Evolutionary conservation across 768 basidiomycete species (phyloP).

Genomic region (Macrolepiota albuminosa): DNA sequence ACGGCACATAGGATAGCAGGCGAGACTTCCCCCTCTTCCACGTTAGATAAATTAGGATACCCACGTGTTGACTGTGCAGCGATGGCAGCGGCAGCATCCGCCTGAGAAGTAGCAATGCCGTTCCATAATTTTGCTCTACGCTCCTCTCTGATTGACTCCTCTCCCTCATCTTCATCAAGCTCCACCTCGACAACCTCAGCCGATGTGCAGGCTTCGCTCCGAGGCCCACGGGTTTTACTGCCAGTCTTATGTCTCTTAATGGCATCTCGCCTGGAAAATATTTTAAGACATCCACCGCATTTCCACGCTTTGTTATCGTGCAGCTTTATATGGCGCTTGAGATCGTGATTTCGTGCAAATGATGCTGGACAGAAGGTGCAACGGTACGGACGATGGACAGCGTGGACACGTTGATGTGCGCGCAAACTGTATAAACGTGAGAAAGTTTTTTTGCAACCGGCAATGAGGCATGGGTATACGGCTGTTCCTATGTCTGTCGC

Average conservation of each 20-base stretch:
- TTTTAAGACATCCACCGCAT: constrained; percentile 68
- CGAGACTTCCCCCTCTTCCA: constrained; percentile 63
- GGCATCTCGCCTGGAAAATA: constrained; percentile 75
- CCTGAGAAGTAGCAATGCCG: constrained; percentile 45
- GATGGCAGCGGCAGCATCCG: constrained; percentile 16
- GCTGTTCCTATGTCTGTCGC: constrained; percentile 61
- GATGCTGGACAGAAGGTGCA: constrained; percentile 67
- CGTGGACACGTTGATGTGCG: constrained; percentile 65
- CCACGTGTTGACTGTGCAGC: constrained; percentile 14
- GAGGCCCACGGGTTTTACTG: constrained; percentile 44
- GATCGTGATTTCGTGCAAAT: constrained; percentile 75
- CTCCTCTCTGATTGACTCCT: constrained; percentile 48
- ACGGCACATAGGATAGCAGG: constrained; percentile 40
- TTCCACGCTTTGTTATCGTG: constrained; percentile 74
- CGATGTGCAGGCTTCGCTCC: constrained; percentile 46
- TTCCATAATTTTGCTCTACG: constrained; percentile 62
- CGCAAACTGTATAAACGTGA: constrained; percentile 66
- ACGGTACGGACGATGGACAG: constrained; percentile 59
- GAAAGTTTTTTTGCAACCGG: constrained; percentile 65
- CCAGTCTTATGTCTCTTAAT: constrained; percentile 75
- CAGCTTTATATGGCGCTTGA: constrained; percentile 70
- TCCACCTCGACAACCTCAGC: constrained; percentile 63
- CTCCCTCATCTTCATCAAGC: constrained; percentile 36
- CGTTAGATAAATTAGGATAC: constrained; percentile 22
- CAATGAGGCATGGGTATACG: constrained; percentile 73